Evolutionary conservation across 2,329 filamentous ascomycete genomes (phyloP), one percentile per base, ranked within the genome.

Genomic region (Sporothrix luriei): DNA sequence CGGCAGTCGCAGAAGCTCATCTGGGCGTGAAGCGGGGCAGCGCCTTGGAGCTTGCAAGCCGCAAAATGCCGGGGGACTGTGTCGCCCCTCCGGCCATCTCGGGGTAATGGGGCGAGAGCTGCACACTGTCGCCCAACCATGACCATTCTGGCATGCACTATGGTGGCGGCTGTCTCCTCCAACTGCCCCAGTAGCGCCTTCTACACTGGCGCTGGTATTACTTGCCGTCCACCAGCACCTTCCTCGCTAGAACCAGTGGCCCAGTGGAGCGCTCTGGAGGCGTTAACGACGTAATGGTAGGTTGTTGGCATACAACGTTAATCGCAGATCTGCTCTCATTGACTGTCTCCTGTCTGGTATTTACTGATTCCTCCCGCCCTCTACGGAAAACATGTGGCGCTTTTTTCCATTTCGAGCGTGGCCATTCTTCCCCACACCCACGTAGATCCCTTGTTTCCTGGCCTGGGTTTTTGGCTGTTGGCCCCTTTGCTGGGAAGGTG

Each of bases 51-150:
- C 51, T 55, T 57, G 54, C 33, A 70, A 70, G 49, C 64, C 65
- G 69, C 69, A 68, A 49, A 49, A 64, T 68, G 54, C 52, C 66
- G 66, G 66, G 66, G 66, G 66, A 68, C 38, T 29, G 29, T 24
- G 33, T 49, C 40, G 48, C 26, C 66, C 59, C 66, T 68, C 66
- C 66, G 66, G 57, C 43, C 65, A 40, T 52, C 57, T 70, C 66
- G 69, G 69, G 69, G 69, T 68, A 70, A 70, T 68, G 65, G 65
- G 55, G 68, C 26, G 62, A 52, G 43, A 48, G 59, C 6, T 10
- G 33, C 26, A 10, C n/a, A 43, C 26, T n/a, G 29, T 4, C n/a
- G 21, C 51, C 51, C 54, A 19, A 38, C 16, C 54, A n/a, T 16
- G 55, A n/a, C 38, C 54, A n/a, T 54, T 48, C 19, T 33, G 33